Evolutionary conservation across 441 rosid species (phyloP), one percentile per base, ranked within the genome.

Genomic region (Isatis lusitanica): DNA sequence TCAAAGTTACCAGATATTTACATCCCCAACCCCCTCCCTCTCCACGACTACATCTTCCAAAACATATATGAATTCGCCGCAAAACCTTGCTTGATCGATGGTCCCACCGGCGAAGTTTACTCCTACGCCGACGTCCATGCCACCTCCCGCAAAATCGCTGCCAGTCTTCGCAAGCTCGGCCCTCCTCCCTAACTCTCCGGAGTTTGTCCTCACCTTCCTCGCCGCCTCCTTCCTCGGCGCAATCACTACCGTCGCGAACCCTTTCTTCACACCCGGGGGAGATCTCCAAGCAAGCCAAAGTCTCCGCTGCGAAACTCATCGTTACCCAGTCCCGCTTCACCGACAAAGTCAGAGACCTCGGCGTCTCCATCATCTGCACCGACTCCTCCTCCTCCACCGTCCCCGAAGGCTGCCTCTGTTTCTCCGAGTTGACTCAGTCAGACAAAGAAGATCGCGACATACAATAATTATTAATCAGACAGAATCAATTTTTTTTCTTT

Each of bases 231-330:
- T n/a, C n/a, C n/a, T n/a, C n/a, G 85, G 85, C n/a, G 82, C 85
- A 28, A 12, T 40, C n/a, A 43, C 70, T 56, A 83, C 86, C 0
- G 72, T 77, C 5, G 86, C 84, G 1, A 83, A 83, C 58, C 84
- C 82, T 1, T 80, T 80, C 66, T 80, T 50, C 73, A 83, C 82
- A 0, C n/a, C 47, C 82, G 7, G 73, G 82, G 16, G 84, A 83
- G 80, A 74, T 73, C n/a, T 0, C 58, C 0, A 83, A 83, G 26
- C 84, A 83, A 16, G 83, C 75, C 6, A 76, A 78, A 17, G 77
- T 81, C 3, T 75, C 86, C 4, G 62, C 69, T 36, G 63, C 79
- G 2, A 83, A 52, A 21, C 28, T 83, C 17, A 78, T 83, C 39
- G 30, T 83, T 59, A 80, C 83, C 0, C 73, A 78, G 9, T 67